Evolutionary conservation across 371 early-diverging fungal genomes (phyloP).

Genomic region (Haplosporangium sp.): DNA sequence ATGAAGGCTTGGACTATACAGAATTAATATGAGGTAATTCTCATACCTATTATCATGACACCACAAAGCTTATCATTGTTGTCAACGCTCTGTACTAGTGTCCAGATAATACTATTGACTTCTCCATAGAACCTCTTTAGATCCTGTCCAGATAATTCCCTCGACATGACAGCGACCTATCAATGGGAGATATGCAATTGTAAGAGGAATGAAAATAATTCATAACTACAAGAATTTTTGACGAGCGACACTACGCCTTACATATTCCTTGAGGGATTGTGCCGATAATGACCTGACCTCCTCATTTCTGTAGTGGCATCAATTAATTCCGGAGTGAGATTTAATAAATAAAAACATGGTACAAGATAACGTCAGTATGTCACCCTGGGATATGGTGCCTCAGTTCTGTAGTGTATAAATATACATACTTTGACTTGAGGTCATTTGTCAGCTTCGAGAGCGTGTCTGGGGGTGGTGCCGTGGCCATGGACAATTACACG

Average conservation of each 20-base stretch:
- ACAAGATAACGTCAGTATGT: not conserved
- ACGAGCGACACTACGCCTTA: constrained; percentile 11
- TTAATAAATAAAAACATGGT: not conserved
- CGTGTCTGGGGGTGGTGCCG: constrained; percentile 47
- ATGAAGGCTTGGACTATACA: too few species aligned
- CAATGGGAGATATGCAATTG: not conserved
- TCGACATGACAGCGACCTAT: constrained; percentile 52
- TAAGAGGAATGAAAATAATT: not conserved
- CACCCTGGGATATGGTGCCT: not conserved
- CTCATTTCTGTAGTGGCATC: constrained; percentile 39
- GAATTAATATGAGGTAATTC: not conserved
- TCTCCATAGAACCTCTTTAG: constrained; percentile 59
- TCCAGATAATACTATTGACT: constrained; percentile 74
- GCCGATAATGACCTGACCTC: constrained; percentile 44
- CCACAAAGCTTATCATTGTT: constrained; percentile 74
- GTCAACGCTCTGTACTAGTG: constrained; percentile 70
- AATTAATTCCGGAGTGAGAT: constrained; percentile 7
- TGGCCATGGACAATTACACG: constrained; percentile 43
- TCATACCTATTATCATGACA: constrained; percentile 71
- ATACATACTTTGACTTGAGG: constrained; percentile 51
- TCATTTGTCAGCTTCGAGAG: constrained; percentile 48
- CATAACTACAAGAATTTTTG: not conserved
- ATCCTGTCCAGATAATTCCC: constrained; percentile 51
- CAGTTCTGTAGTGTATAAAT: too few species aligned
- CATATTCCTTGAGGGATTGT: constrained; percentile 50